Evolutionary conservation across 331 rosid genomes (phyloP).

Genomic region (Arachis monticola): DNA sequence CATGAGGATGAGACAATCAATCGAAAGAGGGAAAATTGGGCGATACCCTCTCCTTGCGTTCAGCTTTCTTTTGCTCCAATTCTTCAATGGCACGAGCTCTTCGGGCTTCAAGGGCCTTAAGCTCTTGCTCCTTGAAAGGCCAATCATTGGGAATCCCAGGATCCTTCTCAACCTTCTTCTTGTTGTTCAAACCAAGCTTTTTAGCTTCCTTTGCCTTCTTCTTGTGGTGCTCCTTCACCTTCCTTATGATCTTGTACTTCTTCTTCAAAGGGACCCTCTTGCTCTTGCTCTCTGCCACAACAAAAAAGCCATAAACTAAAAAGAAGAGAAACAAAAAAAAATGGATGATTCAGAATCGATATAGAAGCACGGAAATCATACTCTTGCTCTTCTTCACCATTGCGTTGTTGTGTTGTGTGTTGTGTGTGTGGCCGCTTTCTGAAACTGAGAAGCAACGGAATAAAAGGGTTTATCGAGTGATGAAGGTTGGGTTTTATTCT

Average conservation of each 20-base stretch:
- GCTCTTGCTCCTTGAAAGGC: slow-evolving; percentile 92
- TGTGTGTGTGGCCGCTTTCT: not conserved
- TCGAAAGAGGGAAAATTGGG: not conserved
- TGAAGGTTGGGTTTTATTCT: too few relatives aligned
- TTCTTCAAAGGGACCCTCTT: slow-evolving; percentile 69
- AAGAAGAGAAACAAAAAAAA: not conserved
- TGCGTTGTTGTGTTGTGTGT: not conserved
- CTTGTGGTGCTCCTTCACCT: slow-evolving; percentile 83
- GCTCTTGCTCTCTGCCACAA: slow-evolving; percentile 74
- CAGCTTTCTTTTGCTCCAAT: slow-evolving; percentile 73
- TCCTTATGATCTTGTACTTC: slow-evolving; percentile 72
- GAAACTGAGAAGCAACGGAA: not conserved
- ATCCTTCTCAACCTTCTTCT: slow-evolving; percentile 63
- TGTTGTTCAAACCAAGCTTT: slow-evolving; percentile 52
- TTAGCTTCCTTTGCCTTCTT: slow-evolving; percentile 89
- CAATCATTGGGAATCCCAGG: slow-evolving; percentile 89
- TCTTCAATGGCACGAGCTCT: slow-evolving; percentile 67
- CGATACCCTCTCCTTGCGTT: slow-evolving; percentile 77
- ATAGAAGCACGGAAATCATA: slow-evolving; percentile 37
- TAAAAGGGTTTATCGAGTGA: too few relatives aligned
- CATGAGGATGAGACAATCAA: not conserved
- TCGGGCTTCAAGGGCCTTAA: slow-evolving; percentile 72
- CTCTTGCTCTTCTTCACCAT: slow-evolving; percentile 79
- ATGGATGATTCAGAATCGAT: not conserved
- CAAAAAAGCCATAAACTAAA: not conserved